These are phyloP conservation scores for Saccharomyces hybrid DNA, from an alignment of 1,139 yeast species.

Conservation along the genomic window DNA sequence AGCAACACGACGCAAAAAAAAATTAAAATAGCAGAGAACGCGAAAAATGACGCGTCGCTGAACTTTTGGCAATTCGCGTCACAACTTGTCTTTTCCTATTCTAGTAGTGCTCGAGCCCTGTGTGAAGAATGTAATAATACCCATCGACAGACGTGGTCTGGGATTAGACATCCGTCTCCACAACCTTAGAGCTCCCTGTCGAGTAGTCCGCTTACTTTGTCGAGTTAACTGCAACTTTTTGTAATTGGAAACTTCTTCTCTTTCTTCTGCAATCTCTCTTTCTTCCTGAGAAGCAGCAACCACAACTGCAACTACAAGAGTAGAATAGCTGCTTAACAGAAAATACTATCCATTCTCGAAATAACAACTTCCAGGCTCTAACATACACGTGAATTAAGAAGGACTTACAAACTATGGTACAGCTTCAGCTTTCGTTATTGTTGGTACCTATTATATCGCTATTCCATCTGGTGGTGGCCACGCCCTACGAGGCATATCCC, in stretches of 20 bases:
- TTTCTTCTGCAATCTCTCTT: not conserved
- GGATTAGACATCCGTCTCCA: not conserved
- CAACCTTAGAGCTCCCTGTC: not conserved
- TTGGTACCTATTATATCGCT: not conserved
- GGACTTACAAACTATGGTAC: not conserved
- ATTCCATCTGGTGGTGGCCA: slow-evolving; percentile 12
- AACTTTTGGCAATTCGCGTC: not conserved
- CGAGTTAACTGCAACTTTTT: not conserved
- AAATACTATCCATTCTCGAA: not conserved
- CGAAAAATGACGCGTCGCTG: not conserved
- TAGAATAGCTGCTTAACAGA: not conserved
- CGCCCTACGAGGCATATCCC: slow-evolving; percentile 67
- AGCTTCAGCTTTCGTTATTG: not conserved
- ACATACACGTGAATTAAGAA: not conserved
- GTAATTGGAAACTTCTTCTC: not conserved
- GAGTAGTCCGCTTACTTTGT: not conserved
- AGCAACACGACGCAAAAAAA: not conserved
- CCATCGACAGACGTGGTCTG: not conserved
- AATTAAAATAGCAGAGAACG: not conserved
- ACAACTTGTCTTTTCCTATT: not conserved
- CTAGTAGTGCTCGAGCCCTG: not conserved
- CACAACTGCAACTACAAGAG: not conserved
- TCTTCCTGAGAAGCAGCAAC: not conserved
- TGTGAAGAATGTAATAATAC: not conserved
- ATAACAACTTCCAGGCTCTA: not conserved